phyloP scores from a whole-genome alignment of 306 rosid species.

The Casuarina glauca region DNA sequence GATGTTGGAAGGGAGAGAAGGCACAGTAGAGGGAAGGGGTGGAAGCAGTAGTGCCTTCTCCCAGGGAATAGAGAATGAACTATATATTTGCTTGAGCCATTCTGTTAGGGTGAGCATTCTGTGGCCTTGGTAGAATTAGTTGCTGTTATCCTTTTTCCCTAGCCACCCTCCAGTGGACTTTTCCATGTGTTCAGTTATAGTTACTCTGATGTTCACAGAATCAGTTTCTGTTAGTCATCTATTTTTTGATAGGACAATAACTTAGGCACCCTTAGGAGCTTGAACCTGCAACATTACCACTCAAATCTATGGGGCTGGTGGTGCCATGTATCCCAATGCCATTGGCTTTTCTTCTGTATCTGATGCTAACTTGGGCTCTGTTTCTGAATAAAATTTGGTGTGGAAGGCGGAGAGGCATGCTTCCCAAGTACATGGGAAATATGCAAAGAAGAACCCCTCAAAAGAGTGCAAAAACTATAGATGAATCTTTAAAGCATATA shows the following conservation, averaged over 20 bases:
- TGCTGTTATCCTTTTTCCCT: background rate
- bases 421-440: background rate
- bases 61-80: too few relatives aligned
- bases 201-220: background rate
- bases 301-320: background rate
- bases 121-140: background rate
- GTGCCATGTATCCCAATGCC: background rate
- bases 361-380: background rate
- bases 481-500: background rate
- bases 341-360: background rate
- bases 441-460: background rate
- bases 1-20: too few relatives aligned
- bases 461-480: background rate
- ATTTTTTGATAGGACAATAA: background rate
- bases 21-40: too few relatives aligned
- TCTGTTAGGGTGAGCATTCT: too few relatives aligned
- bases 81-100: too few relatives aligned
- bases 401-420: background rate
- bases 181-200: background rate
- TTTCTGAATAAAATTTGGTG: background rate
- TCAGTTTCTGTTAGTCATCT: background rate
- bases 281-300: background rate
- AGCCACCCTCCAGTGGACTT: background rate
- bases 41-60: too few relatives aligned
- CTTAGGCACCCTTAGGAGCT: background rate